Conservation (phyloP, 805 yeast species). For the Sugiyamaella floridensis region DNA sequence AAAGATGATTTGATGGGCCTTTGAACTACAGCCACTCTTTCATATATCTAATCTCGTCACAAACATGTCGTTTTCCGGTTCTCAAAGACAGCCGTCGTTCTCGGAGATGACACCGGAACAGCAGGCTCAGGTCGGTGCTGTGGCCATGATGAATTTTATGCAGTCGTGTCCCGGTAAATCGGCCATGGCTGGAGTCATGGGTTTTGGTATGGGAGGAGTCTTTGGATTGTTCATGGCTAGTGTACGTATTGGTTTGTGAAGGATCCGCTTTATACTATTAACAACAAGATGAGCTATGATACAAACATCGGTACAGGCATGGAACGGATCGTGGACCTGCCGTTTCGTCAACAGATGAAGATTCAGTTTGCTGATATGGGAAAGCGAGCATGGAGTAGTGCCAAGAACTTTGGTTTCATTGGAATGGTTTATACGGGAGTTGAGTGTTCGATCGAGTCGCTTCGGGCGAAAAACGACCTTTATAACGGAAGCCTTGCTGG, state of each 20-base stretch:
- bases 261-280: not conserved
- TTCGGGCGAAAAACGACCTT: conserved; percentile 84
- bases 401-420: conserved; percentile 88
- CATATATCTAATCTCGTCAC: too few relatives aligned
- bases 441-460: conserved; percentile 80
- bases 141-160: conserved; percentile 75
- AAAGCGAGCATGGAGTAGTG: conserved; percentile 74
- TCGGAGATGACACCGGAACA: conserved; percentile 82
- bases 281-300: conserved; percentile 62
- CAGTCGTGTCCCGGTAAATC: conserved; percentile 93
- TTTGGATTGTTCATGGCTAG: conserved; percentile 84
- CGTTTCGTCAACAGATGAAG: conserved; percentile 88
- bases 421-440: conserved; percentile 90
- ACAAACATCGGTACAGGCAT: conserved; percentile 56
- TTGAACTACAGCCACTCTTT: not conserved
- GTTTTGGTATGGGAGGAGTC: conserved; percentile 90
- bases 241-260: conserved; percentile 13
- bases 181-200: conserved; percentile 84
- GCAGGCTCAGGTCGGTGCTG: conserved; percentile 87
- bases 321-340: conserved; percentile 67
- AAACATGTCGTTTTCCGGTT: conserved; percentile 1
- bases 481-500: conserved; percentile 92
- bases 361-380: conserved; percentile 91
- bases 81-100: conserved; percentile 28
- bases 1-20: not conserved